These are phyloP conservation scores for Mallotus nudiflorus DNA, from an alignment of 345 rosid species.

Conservation along the genomic window DNA sequence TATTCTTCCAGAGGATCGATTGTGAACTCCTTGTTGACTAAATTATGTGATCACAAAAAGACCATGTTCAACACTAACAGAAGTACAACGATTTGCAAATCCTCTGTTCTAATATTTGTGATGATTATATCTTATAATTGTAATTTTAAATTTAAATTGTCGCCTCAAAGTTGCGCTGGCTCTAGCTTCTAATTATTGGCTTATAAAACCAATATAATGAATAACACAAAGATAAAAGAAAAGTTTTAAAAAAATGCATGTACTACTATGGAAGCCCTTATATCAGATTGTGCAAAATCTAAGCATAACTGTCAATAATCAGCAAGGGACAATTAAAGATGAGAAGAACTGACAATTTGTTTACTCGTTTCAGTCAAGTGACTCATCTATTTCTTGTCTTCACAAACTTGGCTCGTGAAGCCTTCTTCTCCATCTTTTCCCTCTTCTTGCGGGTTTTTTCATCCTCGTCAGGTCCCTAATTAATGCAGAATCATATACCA, in stretches of 20 bases:
- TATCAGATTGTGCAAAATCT: neutral
- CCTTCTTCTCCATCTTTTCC: slow-evolving; percentile 89
- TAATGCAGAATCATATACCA: slow-evolving; percentile 15
- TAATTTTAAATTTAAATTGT: neutral
- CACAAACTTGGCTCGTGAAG: slow-evolving; percentile 61
- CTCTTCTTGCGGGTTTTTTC: slow-evolving; percentile 86
- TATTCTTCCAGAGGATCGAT: slow-evolving; percentile 43
- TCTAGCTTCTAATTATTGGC: neutral
- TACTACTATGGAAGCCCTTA: neutral
- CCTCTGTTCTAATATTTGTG: neutral
- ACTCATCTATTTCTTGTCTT: slow-evolving; percentile 58
- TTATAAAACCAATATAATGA: neutral
- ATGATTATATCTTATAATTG: neutral
- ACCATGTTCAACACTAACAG: neutral
- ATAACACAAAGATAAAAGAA: neutral
- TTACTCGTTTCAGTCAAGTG: neutral
- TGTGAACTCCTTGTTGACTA: slow-evolving; percentile 40
- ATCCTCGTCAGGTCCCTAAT: slow-evolving; percentile 68
- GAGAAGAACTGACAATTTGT: neutral
- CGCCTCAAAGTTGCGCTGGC: neutral
- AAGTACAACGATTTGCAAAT: neutral
- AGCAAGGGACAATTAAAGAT: neutral
- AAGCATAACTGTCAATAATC: neutral
- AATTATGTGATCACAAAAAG: neutral
- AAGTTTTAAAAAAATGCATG: neutral